Base-by-base conservation (phyloP, 306 rosid species). In the Datisca glomerata region DNA sequence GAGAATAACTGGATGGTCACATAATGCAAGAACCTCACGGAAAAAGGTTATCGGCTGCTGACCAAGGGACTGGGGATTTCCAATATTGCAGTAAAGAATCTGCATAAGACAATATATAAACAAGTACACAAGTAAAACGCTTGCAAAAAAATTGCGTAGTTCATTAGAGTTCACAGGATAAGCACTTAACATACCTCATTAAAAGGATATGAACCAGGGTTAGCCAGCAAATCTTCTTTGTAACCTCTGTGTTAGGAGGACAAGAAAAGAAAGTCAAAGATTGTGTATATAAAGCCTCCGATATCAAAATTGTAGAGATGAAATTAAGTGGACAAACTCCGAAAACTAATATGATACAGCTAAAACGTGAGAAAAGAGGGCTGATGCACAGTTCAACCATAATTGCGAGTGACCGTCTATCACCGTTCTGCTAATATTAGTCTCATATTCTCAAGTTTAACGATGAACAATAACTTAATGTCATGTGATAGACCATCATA, bases 41-140 rank as follows among this genome's bases (percentile, higher is more conserved):
- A 89, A 89, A 73, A 72, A 89, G 2, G 93, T 74, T 18, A 86
- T 73, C 16, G 93, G 93, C 39, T 55, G 70, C 79, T 86, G 96
- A 35, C 94, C 86, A 66, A 86, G 96, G 58, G 96, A 79, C 64
- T 86, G 96, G 43, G 96, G 96, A 62, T 86, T 86, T 67, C 96
- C 96, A 31, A 81, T 86, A 71, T 86, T 86, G 75, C 96, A 86
- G 72, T 81, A 86, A 40, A 86, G 67, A 44, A 86, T 79, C 96
- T 86, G 64, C 47, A 51, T 53, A 15, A 31, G 25, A 32, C 28
- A 41, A 41, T 42, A 8, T 16, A 8, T 0, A 27, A 14, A 21
- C 21, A n/a, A n/a, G n/a, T n/a, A n/a, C n/a, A n/a, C n/a, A n/a
- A 27, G 21, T 20, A 19, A 47, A 12, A 28, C 39, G 53, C 12